These are phyloP conservation scores for Apium graveolens DNA, from an alignment of 129 eudicot genomes.

Conservation along the genomic window DNA sequence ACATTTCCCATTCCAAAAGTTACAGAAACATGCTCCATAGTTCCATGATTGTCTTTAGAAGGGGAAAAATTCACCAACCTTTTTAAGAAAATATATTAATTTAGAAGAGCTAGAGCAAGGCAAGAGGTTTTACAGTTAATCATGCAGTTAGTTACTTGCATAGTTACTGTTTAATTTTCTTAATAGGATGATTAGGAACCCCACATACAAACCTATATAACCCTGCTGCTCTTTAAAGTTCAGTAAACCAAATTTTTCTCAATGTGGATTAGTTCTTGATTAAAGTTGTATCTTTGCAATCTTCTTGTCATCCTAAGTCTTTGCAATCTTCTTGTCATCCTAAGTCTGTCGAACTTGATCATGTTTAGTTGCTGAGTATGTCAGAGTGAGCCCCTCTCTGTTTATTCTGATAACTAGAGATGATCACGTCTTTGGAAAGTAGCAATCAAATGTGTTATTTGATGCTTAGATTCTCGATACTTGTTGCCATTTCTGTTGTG, in stretches of 20 bases:
- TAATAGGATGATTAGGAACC: constrained; percentile 19
- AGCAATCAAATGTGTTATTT: constrained; percentile 20
- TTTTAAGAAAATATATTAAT: neutral
- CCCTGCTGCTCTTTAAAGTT: constrained; percentile 13
- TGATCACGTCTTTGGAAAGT: constrained; percentile 22
- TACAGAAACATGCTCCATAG: constrained; percentile 27
- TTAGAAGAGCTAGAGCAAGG: neutral
- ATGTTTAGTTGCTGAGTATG: constrained; percentile 7
- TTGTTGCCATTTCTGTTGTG: constrained; percentile 22
- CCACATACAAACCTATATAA: constrained; percentile 31
- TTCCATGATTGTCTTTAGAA: constrained; percentile 21
- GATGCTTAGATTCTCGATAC: constrained; percentile 30
- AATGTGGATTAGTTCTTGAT: constrained; percentile 7
- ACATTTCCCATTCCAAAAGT: constrained; percentile 24
- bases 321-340: constrained; percentile 13
- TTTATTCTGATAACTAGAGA: neutral
- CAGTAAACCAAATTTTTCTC: constrained; percentile 17
- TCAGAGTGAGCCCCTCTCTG: constrained; percentile 13
- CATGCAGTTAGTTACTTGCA: constrained; percentile 9
- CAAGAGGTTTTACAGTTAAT: neutral
- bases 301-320: constrained; percentile 16
- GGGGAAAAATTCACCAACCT: neutral
- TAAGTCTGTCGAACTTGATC: constrained; percentile 17
- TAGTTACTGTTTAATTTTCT: constrained; percentile 8
- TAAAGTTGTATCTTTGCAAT: neutral